Evolutionary conservation across 345 rosid species (phyloP), one percentile per base, ranked within the genome.

Genomic region (Eucalyptus marginata): DNA sequence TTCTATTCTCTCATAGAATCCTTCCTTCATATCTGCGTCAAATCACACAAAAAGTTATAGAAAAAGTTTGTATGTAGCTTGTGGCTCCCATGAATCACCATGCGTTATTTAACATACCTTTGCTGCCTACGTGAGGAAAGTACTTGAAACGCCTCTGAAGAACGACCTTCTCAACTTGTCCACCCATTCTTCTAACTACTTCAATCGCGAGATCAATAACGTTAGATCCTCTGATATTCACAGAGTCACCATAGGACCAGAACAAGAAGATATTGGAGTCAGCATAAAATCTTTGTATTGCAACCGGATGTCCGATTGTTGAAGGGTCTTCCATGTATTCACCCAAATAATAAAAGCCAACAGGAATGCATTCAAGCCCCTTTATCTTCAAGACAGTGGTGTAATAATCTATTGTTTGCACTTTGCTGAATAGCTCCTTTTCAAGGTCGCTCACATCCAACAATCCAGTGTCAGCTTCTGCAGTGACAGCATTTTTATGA

Each of bases 311-410:
- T 68, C 97, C 97, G 43, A 94, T 93, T 50, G 95, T 92, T 52
- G 92, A 89, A 88, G 97, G 96, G 89, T 95, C 95, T 8, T 94
- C 94, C 94, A 95, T 94, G 88, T 93, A 93, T 90, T 94, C 95
- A n/a, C 92, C 93, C 15, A 95, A 94, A 91, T 94, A 94, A 54
- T 94, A 95, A 84, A 95, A 95, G 49, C 97, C 96, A 10, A 92
- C 87, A 58, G 95, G 96, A 88, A 94, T 90, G 47, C 91, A 92
- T 90, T 94, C 94, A 9, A 95, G 90, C 66, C 97, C 95, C 90
- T 90, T 92, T 54, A 94, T 94, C 90, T 94, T 94, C 87, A 94
- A 40, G 59, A 91, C 94, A 13, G 96, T 95, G 36, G 97, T 94
- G 91, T 94, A 94, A 89, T 95, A 95, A 90, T 95, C 96, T 44